phyloP scores from a whole-genome alignment of 768 basidiomycete genomes.

The Tricholoma hemisulphureum region DNA sequence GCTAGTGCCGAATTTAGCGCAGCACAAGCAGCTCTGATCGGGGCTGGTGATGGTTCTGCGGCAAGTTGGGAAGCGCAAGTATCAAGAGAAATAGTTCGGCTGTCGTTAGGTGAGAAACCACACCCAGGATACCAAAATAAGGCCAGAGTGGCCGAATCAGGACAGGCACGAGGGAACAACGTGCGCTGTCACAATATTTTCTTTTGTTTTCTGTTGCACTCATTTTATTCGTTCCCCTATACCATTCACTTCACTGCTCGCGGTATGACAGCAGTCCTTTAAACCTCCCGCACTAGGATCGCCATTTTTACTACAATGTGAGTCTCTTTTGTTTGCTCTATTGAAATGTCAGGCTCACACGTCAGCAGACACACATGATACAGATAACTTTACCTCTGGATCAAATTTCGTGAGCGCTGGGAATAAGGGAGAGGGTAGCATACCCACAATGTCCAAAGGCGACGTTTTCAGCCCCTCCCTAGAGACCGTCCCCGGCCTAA shows the following conservation, averaged over 20 bases:
- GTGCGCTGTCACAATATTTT: slow-evolving; percentile 28
- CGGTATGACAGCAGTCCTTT: slow-evolving; percentile 25
- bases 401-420: slow-evolving; percentile 12
- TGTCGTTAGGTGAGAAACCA: slow-evolving; percentile 41
- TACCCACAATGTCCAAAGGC: slow-evolving; percentile 16
- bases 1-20: slow-evolving; percentile 60
- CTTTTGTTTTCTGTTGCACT: slow-evolving; percentile 17
- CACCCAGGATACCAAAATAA: slow-evolving; percentile 11
- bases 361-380: slow-evolving; percentile 30
- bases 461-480: slow-evolving; percentile 5
- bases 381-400: slow-evolving; percentile 14
- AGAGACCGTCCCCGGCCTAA: background rate
- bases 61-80: slow-evolving; percentile 59
- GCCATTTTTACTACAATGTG: slow-evolving; percentile 41
- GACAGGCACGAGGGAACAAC: slow-evolving; percentile 40
- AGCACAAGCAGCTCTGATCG: slow-evolving; percentile 39
- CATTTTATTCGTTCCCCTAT: slow-evolving; percentile 28
- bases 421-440: slow-evolving; percentile 16
- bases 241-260: slow-evolving; percentile 13
- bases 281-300: slow-evolving; percentile 31
- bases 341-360: slow-evolving; percentile 1
- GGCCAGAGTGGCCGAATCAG: slow-evolving; percentile 28
- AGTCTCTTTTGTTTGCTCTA: slow-evolving; percentile 10
- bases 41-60: slow-evolving; percentile 29
- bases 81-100: slow-evolving; percentile 51